phyloP scores from a whole-genome alignment of 1,284 basidiomycete species.

The Ceratobasidium sp. region DNA sequence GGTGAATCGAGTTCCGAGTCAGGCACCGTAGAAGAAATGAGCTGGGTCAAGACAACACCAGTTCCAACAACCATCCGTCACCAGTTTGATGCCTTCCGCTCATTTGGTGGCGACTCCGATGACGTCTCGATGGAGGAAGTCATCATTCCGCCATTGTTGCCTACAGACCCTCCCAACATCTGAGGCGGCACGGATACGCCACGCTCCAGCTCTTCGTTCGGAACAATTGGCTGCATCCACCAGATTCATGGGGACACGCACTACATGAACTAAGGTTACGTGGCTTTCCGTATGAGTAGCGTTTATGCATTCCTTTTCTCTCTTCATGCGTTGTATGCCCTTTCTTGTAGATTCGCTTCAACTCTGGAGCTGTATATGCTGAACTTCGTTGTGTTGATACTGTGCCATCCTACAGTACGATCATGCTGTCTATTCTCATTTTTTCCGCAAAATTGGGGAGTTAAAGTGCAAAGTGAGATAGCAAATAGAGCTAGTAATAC shows the following conservation, averaged over 20 bases:
- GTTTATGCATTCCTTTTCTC: constrained; percentile 11
- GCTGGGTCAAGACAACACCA: constrained; percentile 18
- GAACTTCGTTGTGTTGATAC: neutral
- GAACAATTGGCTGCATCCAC: constrained; percentile 24
- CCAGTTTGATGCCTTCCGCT: constrained; percentile 13
- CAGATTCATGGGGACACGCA: constrained; percentile 34
- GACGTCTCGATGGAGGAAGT: constrained; percentile 13
- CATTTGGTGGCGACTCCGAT: constrained; percentile 19
- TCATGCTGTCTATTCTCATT: constrained; percentile 6
- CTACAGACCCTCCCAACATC: neutral
- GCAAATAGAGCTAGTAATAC: constrained; percentile 28
- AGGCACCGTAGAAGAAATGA: constrained; percentile 2
- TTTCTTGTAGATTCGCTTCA: constrained; percentile 27
- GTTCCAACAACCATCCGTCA: neutral
- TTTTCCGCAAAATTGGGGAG: neutral
- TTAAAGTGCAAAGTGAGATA: neutral
- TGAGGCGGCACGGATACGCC: constrained; percentile 6
- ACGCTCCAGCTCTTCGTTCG: constrained; percentile 1
- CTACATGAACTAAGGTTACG: constrained; percentile 29
- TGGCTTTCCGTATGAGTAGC: neutral
- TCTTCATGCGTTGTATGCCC: constrained; percentile 27
- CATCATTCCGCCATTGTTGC: neutral
- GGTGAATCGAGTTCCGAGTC: constrained; percentile 11
- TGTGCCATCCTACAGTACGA: neutral
- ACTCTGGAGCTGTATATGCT: constrained; percentile 11